Conservation (phyloP, 2,329 filamentous ascomycete genomes). For the Cladorrhinum sp. region DNA sequence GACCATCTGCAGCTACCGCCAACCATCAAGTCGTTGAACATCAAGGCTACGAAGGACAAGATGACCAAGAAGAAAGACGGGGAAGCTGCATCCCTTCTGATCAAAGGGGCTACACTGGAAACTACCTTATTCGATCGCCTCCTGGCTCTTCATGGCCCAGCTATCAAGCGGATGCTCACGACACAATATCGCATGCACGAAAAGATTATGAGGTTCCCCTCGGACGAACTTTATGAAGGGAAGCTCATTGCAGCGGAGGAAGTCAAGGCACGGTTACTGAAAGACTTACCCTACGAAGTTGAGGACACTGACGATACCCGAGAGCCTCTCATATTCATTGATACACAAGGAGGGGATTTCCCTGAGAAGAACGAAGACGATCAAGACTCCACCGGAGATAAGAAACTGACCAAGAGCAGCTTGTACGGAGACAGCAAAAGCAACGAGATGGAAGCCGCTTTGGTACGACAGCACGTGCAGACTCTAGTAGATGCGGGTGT, state of each 20-base stretch:
- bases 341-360: slow-evolving; percentile 93
- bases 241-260: slow-evolving; percentile 76
- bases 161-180: slow-evolving; percentile 91
- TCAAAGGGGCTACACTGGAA: slow-evolving; percentile 65
- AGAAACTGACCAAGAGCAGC: slow-evolving; percentile 43
- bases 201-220: slow-evolving; percentile 91
- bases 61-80: slow-evolving; percentile 34
- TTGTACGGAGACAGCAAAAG: slow-evolving; percentile 68
- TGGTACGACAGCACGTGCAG: slow-evolving; percentile 75
- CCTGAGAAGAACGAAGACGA: slow-evolving; percentile 78
- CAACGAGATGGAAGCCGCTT: slow-evolving; percentile 83
- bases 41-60: slow-evolving; percentile 39
- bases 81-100: slow-evolving; percentile 28
- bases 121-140: slow-evolving; percentile 92
- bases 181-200: slow-evolving; percentile 99
- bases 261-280: slow-evolving; percentile 73
- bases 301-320: slow-evolving; percentile 78
- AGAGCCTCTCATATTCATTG: slow-evolving; percentile 88
- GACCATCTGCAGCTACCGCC: slow-evolving; percentile 93
- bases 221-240: slow-evolving; percentile 79
- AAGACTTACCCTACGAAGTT: slow-evolving; percentile 74
- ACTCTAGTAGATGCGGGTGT: slow-evolving; percentile 77
- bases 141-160: slow-evolving; percentile 72
- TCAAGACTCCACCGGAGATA: slow-evolving; percentile 36
- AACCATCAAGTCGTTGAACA: slow-evolving; percentile 79